Conservation (phyloP, 2,329 filamentous ascomycete genomes). For the Penicillium italicum region DNA sequence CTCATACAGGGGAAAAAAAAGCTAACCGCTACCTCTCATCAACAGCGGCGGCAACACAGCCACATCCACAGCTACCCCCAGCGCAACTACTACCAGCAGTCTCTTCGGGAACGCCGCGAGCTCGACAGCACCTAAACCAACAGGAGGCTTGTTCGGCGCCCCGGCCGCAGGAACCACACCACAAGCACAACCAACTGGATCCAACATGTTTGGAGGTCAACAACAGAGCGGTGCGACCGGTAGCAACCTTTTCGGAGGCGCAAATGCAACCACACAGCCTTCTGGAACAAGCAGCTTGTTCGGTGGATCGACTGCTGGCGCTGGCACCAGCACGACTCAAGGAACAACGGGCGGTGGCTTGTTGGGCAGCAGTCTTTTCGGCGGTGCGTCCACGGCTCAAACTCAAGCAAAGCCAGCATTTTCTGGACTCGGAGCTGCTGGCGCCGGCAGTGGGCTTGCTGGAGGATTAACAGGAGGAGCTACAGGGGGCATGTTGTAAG, state of each 20-base stretch:
- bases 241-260: conserved; percentile 30
- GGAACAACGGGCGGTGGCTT: conserved; percentile 13
- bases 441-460: background rate
- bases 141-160: conserved; percentile 33
- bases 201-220: conserved; percentile 34
- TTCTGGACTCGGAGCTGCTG: conserved; percentile 11
- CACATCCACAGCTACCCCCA: conserved; percentile 27
- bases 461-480: background rate
- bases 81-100: conserved; percentile 27
- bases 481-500: conserved; percentile 2
- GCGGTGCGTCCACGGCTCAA: conserved; percentile 26
- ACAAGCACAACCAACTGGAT: conserved; percentile 29
- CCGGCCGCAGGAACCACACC: conserved; percentile 25
- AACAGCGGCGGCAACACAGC: conserved; percentile 25
- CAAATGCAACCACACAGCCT: conserved; percentile 30
- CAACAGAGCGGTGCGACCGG: conserved; percentile 29
- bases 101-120: conserved; percentile 30
- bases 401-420: conserved; percentile 37
- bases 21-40: conserved; percentile 16
- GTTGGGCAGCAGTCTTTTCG: background rate
- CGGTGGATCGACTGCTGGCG: conserved; percentile 21
- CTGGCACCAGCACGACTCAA: conserved; percentile 11
- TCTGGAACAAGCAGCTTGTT: conserved; percentile 31
- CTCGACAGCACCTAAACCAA: conserved; percentile 32
- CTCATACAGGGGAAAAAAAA: background rate